Base-by-base conservation (phyloP, 1,284 basidiomycete genomes). In the Trichosporon asahii region DNA sequence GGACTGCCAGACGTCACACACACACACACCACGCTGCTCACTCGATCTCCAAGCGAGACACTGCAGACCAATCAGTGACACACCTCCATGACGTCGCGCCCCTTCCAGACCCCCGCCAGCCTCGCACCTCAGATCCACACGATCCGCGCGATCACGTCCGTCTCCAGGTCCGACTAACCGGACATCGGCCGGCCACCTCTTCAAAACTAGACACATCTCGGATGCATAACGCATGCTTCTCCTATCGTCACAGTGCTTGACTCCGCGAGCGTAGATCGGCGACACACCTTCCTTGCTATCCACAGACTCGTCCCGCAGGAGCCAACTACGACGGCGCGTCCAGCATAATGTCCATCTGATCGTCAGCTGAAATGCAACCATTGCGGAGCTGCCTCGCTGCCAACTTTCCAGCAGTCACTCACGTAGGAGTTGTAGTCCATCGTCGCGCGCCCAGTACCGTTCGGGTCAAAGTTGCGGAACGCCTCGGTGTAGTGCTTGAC, bases 401-500 rank as follows among this genome's bases (percentile, higher is more conserved):
- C 35, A 23, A 3, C 49, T 63, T 27, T 12, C 25, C 65, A 21
- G 27, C 46, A 21, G 31, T 57, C 35, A 76, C 80, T 78, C 76
- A 83, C 82, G 71, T 79, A 84, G 23, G 76, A 66, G 66, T 80
- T 81, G 73, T 84, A 84, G 71, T 82, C 82, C 60, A 83, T 66
- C 23, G 78, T 82, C 66, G 83, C 73, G 7, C 74, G 69, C 3
- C 82, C 82, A 64, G 77, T 73, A 44, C 73, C 71, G 65, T 76
- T 74, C n/a, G 75, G 70, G 71, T 84, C 83, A 33, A 78, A 78
- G 76, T 76, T 73, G 67, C 82, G 78, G 72, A 84, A 84, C 44
- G 76, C 78, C 74, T 84, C 83, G 1, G 82, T 83, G 67, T 79
- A 84, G 73, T 84, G 83, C 73, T 84, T 84, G 66, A 84, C 83